Evolutionary conservation across 2,329 filamentous ascomycete genomes (phyloP).

Genomic region (Aspergillus jensenii): DNA sequence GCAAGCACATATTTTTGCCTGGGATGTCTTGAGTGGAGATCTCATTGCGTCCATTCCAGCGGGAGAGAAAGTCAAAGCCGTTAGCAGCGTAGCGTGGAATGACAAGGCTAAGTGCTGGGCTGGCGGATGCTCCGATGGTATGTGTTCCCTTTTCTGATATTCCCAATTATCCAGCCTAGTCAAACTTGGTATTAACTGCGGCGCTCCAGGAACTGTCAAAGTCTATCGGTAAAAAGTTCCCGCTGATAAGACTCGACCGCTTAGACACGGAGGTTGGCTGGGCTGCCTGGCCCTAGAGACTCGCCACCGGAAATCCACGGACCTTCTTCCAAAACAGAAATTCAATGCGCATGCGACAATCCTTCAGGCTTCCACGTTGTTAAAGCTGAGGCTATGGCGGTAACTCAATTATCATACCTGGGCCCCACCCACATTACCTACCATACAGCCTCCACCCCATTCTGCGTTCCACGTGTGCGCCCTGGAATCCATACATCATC

Average conservation of each 20-base stretch:
- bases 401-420: background rate
- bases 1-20: conserved; percentile 54
- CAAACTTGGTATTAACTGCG: conserved; percentile 5
- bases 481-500: background rate
- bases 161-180: background rate
- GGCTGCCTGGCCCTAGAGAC: background rate
- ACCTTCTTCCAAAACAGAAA: background rate
- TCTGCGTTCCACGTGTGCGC: background rate
- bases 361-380: background rate
- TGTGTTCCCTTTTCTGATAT: conserved; percentile 10
- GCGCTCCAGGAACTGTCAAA: conserved; percentile 20
- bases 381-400: conserved; percentile 1
- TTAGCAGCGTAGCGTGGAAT: conserved; percentile 49
- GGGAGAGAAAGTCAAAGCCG: conserved; percentile 42
- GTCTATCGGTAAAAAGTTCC: conserved; percentile 15
- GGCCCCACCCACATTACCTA: background rate
- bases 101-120: conserved; percentile 41
- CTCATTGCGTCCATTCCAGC: conserved; percentile 60
- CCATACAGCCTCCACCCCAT: background rate
- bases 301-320: background rate
- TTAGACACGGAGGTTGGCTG: background rate
- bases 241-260: background rate
- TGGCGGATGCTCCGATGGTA: conserved; percentile 44
- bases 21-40: conserved; percentile 78
- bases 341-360: background rate